phyloP scores from a whole-genome alignment of 805 yeast genomes.

The Myxozyma monticola region DNA sequence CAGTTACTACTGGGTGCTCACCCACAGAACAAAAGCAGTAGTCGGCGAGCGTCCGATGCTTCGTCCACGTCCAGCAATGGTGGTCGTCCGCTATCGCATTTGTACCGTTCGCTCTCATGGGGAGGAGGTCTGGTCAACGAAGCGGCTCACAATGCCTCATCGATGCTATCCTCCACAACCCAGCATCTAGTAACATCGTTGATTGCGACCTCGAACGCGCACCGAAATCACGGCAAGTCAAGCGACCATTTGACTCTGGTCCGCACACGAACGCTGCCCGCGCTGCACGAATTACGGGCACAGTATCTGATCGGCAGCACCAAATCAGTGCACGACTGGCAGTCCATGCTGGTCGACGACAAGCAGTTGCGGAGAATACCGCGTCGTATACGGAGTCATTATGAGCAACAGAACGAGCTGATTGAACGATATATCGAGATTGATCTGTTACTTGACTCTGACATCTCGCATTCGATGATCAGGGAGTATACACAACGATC shows the following conservation, averaged over 20 bases:
- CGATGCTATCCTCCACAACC: slow-evolving; percentile 1
- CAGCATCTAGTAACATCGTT: slow-evolving; percentile 13
- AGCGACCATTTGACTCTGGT: neutral
- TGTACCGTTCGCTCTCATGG: slow-evolving; percentile 16
- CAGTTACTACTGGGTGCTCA: no score
- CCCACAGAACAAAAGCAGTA: no score
- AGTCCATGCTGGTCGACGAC: slow-evolving; percentile 30
- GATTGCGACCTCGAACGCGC: slow-evolving; percentile 17
- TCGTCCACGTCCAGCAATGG: neutral
- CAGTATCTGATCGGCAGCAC: slow-evolving; percentile 49
- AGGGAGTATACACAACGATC: slow-evolving; percentile 48
- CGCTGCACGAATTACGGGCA: slow-evolving; percentile 49
- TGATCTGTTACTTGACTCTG: slow-evolving; percentile 68
- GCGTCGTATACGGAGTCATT: slow-evolving; percentile 46
- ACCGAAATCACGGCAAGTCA: slow-evolving; percentile 16
- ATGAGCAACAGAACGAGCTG: slow-evolving; percentile 59
- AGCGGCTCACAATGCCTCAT: neutral
- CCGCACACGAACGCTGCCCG: slow-evolving; percentile 23
- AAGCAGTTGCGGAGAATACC: slow-evolving; percentile 34
- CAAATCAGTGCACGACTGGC: slow-evolving; percentile 48
- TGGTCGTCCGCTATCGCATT: neutral
- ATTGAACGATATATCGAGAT: slow-evolving; percentile 59
- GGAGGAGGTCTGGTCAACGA: slow-evolving; percentile 8
- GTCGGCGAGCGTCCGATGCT: no score
- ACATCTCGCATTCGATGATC: slow-evolving; percentile 65